Conservation (phyloP, 2,329 filamentous ascomycete species). For the Ilyonectria robusta region DNA sequence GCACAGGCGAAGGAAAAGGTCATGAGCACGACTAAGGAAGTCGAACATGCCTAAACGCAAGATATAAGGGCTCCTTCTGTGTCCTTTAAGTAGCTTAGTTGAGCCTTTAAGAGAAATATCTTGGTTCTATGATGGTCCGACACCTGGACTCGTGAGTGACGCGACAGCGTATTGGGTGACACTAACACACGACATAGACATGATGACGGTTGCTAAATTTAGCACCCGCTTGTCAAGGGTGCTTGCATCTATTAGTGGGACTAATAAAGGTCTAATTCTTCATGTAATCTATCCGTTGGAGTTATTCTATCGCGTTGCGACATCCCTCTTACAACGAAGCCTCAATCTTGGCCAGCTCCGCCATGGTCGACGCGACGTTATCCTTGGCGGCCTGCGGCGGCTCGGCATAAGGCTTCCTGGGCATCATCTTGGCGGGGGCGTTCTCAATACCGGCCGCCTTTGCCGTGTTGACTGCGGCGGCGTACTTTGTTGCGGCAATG, state of each 20-base stretch:
- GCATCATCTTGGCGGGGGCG: conserved; percentile 70
- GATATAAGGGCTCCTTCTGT: background rate
- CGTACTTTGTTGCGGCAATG: conserved; percentile 46
- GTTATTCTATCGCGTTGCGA: background rate
- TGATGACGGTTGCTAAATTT: background rate
- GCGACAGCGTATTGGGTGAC: too few species aligned
- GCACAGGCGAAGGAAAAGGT: conserved; percentile 39
- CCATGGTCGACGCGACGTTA: conserved; percentile 57
- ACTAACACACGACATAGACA: too few species aligned
- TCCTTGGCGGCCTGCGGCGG: conserved; percentile 60
- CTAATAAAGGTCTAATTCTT: background rate
- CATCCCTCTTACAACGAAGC: conserved; percentile 24
- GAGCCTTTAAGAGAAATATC: background rate
- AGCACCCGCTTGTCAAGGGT: background rate
- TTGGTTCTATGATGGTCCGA: background rate
- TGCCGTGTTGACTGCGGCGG: background rate
- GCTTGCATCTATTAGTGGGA: background rate
- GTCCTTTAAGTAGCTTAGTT: background rate
- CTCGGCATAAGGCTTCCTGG: conserved; percentile 72
- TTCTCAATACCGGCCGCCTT: conserved; percentile 60
- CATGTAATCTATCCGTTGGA: background rate
- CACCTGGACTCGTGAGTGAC: too few species aligned
- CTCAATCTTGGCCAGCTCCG: conserved; percentile 60
- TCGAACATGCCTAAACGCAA: conserved; percentile 35
- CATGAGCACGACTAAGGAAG: conserved; percentile 21